Base-by-base conservation (phyloP, 768 basidiomycete species). In the Ephemerocybe angulata region DNA sequence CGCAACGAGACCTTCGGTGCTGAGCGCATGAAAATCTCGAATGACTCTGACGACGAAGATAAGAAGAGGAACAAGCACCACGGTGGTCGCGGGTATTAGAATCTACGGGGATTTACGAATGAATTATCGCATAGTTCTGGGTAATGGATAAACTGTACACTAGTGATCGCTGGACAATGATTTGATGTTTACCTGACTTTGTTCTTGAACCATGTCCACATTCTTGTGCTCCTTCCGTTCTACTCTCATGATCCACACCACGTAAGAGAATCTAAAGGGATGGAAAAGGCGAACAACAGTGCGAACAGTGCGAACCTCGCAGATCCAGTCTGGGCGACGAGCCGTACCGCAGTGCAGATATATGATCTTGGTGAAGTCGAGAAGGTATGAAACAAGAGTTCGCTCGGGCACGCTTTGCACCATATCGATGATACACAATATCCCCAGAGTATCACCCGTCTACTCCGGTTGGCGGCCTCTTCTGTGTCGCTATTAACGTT, bases 321-420 rank as follows among this genome's bases (percentile, higher is more conserved):
- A 43, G 88, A 92, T 72, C 84, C 87, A 6, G 87, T 90, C 54
- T 92, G 88, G 88, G 81, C 80, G 3, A 87, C 87, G 22, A 90
- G 88, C 60, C 80, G 87, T 21, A 91, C 90, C 30, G 87, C 88
- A 30, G 77, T 87, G 53, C 89, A 91, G 66, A 91, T 91, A 58
- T 87, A 85, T 65, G 87, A 85, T 3, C 80, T 92, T 8, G 85
- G 86, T 22, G 83, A 86, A 67, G 89, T 91, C 40, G 90, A 91
- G 67, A 89, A 89, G 77, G 89, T 68, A 57, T 22, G 48, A 50
- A 50, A 50, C 31, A 5, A 50, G 48, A 33, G 48, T 24, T 50
- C 15, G 21, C 49, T 40, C 17, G 21, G 5, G 22, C 44, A 10
- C 35, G 30, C 33, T 46, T 47, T 53, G 37, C 48, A 35, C n/a